Evolutionary conservation across 495 filamentous ascomycete genomes (phyloP).

Genomic region (Xylaria acuta): DNA sequence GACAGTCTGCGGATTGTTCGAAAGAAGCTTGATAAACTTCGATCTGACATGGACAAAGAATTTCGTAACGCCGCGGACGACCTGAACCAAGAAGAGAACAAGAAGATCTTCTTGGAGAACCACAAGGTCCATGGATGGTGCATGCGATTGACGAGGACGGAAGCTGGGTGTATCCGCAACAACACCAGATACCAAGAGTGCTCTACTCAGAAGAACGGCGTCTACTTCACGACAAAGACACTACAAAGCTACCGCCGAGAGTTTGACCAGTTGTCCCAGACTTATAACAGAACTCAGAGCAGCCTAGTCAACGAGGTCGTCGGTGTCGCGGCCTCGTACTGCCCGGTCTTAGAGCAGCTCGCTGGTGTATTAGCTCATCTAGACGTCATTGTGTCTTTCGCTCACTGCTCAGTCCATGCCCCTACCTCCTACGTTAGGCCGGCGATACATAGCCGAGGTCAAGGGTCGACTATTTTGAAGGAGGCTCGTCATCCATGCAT

Average conservation of each 20-base stretch:
- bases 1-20: constrained; percentile 86
- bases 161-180: constrained; percentile 91
- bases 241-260: constrained; percentile 85
- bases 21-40: constrained; percentile 86
- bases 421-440: constrained; percentile 90
- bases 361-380: constrained; percentile 90
- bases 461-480: constrained; percentile 87
- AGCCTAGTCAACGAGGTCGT: constrained; percentile 94
- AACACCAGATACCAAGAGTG: constrained; percentile 91
- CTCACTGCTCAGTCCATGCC: constrained; percentile 92
- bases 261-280: constrained; percentile 91
- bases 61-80: constrained; percentile 78
- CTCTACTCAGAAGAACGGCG: constrained; percentile 98
- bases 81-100: constrained; percentile 91
- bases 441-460: constrained; percentile 87
- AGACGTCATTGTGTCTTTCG: constrained; percentile 95
- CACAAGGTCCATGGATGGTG: constrained; percentile 96
- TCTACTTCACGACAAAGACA: constrained; percentile 93
- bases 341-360: constrained; percentile 88
- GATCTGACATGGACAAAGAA: constrained; percentile 82
- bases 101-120: constrained; percentile 98
- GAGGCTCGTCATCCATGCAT: constrained; percentile 97
- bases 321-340: constrained; percentile 90
- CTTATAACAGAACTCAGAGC: constrained; percentile 94
- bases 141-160: constrained; percentile 89